Evolutionary conservation across 1,139 yeast genomes (phyloP), one percentile per base, ranked within the genome.

Genomic region (Candida labiduridarum): DNA sequence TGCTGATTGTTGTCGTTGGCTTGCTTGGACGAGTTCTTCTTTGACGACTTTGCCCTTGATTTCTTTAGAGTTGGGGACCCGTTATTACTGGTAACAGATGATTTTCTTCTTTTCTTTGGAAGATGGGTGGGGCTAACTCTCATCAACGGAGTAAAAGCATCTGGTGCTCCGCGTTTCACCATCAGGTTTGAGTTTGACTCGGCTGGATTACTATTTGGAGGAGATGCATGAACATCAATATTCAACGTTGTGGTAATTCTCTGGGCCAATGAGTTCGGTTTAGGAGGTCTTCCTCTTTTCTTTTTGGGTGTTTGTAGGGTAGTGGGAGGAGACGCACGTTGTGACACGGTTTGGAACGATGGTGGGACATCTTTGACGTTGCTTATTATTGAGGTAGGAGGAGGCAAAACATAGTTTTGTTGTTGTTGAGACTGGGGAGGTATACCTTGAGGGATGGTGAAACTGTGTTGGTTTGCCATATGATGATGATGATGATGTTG

Each of bases 281-380:
- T 76, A 30, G 81, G 80, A 6, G 81, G 81, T 60, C 81, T 66
- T 15, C 81, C 81, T 58, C 81, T 63, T 57, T 74, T 76, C 51
- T 74, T 65, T 54, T 72, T 72, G 5, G 72, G 68, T 3, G 71
- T 62, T 14, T 60, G 54, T 16, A 51, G 53, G 30, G 40, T 27
- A 19, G 41, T 19, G 19, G 35, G 4, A 18, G 33, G 14, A 31
- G 43, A 6, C 12, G 42, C 38, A 30, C 41, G 16, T 45, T 43
- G 9, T 11, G 40, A 6, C 10, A 22, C 12, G 15, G 45, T 14
- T 41, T 41, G 27, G 19, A 38, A 22, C 16, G 44, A 27, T 27
- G 31, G 46, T 9, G 46, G 41, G 8, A 35, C 29, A 16, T 44
- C 41, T 29, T 44, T 44, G n/a, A 27, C 19, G 27, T 44, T 44